Percentiles rank a stretch among this genome's conserved stretches.
Evolutionary conservation across 2,329 filamentous ascomycete genomes (phyloP).

Genomic region (Paecilomyces sp.): DNA sequence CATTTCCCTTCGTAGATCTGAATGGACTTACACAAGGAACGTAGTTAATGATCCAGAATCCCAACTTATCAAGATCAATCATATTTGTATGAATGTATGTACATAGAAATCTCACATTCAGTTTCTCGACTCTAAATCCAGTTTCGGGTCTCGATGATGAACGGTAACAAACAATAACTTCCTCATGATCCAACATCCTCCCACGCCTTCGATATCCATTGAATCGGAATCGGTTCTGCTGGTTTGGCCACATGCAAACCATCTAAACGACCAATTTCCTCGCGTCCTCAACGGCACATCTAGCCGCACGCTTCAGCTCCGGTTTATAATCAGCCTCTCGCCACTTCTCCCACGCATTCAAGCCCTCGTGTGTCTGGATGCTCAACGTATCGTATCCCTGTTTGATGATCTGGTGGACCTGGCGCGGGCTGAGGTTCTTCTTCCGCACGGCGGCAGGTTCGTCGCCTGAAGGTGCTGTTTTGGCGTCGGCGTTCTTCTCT

Average conservation of each 20-base stretch:
- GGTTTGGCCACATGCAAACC: not conserved
- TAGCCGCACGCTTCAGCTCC: slow-evolving; percentile 78
- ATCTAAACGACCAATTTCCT: slow-evolving; percentile 38
- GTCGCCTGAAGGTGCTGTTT: slow-evolving; percentile 15
- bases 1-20: not conserved
- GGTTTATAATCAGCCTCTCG: slow-evolving; percentile 79
- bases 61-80: not conserved
- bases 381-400: slow-evolving; percentile 92
- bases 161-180: no score
- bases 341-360: slow-evolving; percentile 80
- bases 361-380: slow-evolving; percentile 78
- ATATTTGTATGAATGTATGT: not conserved
- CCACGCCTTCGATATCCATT: no score
- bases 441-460: slow-evolving; percentile 33
- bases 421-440: slow-evolving; percentile 68
- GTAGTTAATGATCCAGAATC: not conserved
- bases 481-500: slow-evolving; percentile 39
- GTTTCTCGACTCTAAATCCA: not conserved
- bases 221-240: not conserved
- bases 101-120: not conserved
- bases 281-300: slow-evolving; percentile 68
- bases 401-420: slow-evolving; percentile 88
- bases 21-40: not conserved
- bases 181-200: no score
- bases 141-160: no score